A percentile compares a stretch with the other conserved stretches of the same genome.
Evolutionary conservation across 2,329 filamentous ascomycete species (phyloP).

Genomic region (Colletotrichum chrysophilum): DNA sequence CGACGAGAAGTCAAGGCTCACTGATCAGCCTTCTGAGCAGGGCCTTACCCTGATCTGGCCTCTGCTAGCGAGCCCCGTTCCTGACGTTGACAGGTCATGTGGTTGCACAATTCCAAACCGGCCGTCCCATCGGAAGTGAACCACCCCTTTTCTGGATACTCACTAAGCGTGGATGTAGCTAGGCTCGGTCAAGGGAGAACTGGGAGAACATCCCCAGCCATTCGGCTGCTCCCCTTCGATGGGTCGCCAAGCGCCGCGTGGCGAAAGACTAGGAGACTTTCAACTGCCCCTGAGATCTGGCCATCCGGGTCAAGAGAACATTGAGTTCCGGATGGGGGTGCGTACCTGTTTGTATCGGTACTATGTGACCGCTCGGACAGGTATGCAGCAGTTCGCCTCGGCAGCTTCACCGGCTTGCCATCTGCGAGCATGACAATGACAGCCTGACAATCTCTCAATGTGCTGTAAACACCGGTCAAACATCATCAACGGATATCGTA

Average conservation of each 20-base stretch:
- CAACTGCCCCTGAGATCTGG: slow-evolving; percentile 21
- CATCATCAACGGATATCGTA: not conserved
- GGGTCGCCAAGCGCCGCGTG: slow-evolving; percentile 21
- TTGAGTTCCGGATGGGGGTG: not conserved
- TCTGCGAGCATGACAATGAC: not conserved
- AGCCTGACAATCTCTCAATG: not conserved
- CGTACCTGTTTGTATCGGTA: slow-evolving; percentile 13
- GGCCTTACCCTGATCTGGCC: slow-evolving; percentile 7
- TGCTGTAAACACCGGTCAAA: not conserved
- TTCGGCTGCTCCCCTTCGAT: slow-evolving; percentile 24
- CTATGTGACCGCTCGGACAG: not conserved
- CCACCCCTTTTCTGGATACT: slow-evolving; percentile 16
- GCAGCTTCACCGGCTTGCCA: not conserved
- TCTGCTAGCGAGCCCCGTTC: slow-evolving; percentile 15
- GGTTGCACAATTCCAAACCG: slow-evolving; percentile 16
- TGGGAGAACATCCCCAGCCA: slow-evolving; percentile 20
- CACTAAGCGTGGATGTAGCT: slow-evolving; percentile 5
- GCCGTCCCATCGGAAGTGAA: slow-evolving; percentile 21
- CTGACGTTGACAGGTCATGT: slow-evolving; percentile 23
- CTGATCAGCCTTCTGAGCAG: slow-evolving; percentile 15
- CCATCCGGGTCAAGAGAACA: slow-evolving; percentile 21
- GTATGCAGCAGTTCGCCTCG: not conserved
- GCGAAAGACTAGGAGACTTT: slow-evolving; percentile 21
- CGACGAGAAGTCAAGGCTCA: slow-evolving; percentile 14
- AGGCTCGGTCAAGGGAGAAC: slow-evolving; percentile 8